Evolutionary conservation across 1,284 basidiomycete genomes (phyloP).

Genomic region (Heterobasidion occidentale): DNA sequence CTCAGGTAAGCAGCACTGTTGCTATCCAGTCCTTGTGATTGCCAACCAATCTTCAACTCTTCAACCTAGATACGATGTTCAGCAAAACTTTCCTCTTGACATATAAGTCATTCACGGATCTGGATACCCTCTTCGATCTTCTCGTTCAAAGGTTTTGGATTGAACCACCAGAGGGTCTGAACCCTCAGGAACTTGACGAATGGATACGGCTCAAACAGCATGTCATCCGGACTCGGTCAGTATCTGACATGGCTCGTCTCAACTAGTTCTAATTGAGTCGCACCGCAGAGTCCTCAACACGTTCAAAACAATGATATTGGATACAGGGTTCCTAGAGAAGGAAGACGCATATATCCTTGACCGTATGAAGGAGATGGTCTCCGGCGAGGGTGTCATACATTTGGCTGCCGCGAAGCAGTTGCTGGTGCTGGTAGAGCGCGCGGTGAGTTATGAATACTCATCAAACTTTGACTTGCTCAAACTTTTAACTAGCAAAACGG

Average conservation of each 20-base stretch:
- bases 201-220: slow-evolving; percentile 90
- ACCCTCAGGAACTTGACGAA: slow-evolving; percentile 57
- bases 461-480: background rate
- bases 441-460: slow-evolving; percentile 41
- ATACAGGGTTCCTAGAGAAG: slow-evolving; percentile 76
- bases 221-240: slow-evolving; percentile 81
- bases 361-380: slow-evolving; percentile 72
- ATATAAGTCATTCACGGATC: slow-evolving; percentile 90
- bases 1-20: slow-evolving; percentile 41
- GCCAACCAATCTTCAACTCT: background rate
- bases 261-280: slow-evolving; percentile 4
- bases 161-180: slow-evolving; percentile 65
- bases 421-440: slow-evolving; percentile 64
- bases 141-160: slow-evolving; percentile 83
- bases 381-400: slow-evolving; percentile 54
- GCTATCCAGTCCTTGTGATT: slow-evolving; percentile 2
- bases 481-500: slow-evolving; percentile 40
- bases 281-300: slow-evolving; percentile 69
- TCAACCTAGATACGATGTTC: slow-evolving; percentile 64
- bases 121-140: slow-evolving; percentile 82
- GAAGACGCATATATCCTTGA: slow-evolving; percentile 75
- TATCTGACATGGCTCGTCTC: slow-evolving; percentile 3
- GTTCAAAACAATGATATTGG: slow-evolving; percentile 74
- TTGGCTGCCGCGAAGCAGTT: slow-evolving; percentile 70
- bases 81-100: slow-evolving; percentile 95